Evolutionary conservation across 2,329 filamentous ascomycete genomes (phyloP).

Genomic region (Berkeleyomyces basicola): DNA sequence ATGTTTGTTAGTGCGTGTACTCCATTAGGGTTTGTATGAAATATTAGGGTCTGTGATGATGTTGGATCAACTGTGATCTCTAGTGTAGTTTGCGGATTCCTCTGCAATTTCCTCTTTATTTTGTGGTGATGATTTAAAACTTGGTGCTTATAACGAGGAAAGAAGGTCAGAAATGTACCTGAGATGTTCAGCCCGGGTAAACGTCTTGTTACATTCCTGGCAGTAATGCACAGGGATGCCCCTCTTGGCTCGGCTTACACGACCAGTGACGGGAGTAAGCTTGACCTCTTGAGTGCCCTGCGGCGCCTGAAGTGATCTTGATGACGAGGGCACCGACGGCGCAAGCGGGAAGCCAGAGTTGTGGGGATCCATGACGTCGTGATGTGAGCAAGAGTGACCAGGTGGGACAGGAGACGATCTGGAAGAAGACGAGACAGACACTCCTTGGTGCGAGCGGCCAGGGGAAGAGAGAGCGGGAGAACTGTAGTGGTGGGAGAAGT

Average conservation of each 20-base stretch:
- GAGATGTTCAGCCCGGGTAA: slow-evolving; percentile 45
- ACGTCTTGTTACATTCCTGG: slow-evolving; percentile 32
- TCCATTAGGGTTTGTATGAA: not conserved
- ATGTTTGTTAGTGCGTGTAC: not conserved
- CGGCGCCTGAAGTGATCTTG: not conserved
- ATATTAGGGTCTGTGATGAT: not conserved
- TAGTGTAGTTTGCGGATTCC: not conserved
- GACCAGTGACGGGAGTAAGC: slow-evolving; percentile 38
- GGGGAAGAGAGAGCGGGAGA: not conserved
- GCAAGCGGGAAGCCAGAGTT: not conserved
- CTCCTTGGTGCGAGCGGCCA: not conserved
- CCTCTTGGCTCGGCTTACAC: slow-evolving; percentile 42
- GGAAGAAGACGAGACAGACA: not conserved
- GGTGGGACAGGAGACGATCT: not conserved
- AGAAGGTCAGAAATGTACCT: slow-evolving; percentile 26
- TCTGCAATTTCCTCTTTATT: not conserved
- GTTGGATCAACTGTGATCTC: not conserved
- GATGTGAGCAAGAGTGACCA: not conserved
- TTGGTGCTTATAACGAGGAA: slow-evolving; percentile 3
- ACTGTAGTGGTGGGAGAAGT: not conserved
- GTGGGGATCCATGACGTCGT: not conserved
- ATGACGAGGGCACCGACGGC: not conserved
- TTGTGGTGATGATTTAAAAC: no score
- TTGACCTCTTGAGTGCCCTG: slow-evolving; percentile 22
- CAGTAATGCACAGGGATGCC: slow-evolving; percentile 41